Evolutionary conservation across 768 basidiomycete genomes (phyloP), one percentile per base, ranked within the genome.

Genomic region (Trametes coccinea): DNA sequence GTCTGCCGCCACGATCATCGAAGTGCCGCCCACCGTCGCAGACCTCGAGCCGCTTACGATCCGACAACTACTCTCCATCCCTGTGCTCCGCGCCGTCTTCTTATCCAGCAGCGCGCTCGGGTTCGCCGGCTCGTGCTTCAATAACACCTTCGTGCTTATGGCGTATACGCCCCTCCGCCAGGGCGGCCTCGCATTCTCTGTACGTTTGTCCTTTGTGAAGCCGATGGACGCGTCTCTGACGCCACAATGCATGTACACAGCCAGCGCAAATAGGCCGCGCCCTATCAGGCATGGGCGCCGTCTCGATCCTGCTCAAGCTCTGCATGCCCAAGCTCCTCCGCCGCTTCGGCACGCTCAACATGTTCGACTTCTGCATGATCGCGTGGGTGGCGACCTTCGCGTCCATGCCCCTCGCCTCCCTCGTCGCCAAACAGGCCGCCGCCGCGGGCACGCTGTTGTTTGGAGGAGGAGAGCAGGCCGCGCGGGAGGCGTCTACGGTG

Each of bases 111-210:
- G 77, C 65, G 77, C 79, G 4, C 76, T 88, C 13, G 78, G 76
- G 50, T 86, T 85, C 73, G 73, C 82, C n/a, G 70, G 74, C 3
- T 81, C 82, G 0, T 78, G 80, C 10, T 90, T 85, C 65, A 86
- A 86, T 51, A 82, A 82, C n/a, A 80, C 85, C 14, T 88, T 89
- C 65, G 84, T 87, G 9, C 77, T 89, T 50, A 85, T 85, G 65
- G 85, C 84, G 56, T 90, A 85, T 67, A 84, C 87, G 11, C 79
- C 83, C n/a, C 70, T 88, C 34, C 64, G 76, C 45, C 66, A 75
- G 3, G 87, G 88, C 45, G 87, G 88, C 0, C 74, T 89, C 0
- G 77, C 78, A 4, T 82, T 87, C 63, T 79, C 82, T n/a, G 86
- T 87, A 66, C 69, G 85, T 68, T 46, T 6, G 44, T 14, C 4